Percentiles rank a stretch among this genome's conserved stretches.
These are phyloP conservation scores for Colletotrichum sp. DNA, from an alignment of 2,329 filamentous ascomycete genomes.

Conservation along the genomic window DNA sequence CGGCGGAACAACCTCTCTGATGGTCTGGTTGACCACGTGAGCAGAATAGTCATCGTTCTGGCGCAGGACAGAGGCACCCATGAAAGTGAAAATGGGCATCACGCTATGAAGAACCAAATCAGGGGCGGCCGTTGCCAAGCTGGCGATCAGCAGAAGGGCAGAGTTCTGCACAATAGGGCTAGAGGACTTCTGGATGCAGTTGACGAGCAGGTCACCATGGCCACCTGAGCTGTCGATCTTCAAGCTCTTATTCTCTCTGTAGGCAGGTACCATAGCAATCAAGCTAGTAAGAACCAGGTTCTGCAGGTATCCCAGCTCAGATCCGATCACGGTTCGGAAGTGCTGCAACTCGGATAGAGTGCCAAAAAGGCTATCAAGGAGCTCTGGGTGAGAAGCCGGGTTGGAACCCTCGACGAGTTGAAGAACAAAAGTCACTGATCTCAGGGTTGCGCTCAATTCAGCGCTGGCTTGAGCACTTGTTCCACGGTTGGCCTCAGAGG, in stretches of 20 bases:
- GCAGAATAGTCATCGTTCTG: conserved; percentile 97
- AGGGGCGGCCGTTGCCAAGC: conserved; percentile 84
- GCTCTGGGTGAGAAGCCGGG: conserved; percentile 74
- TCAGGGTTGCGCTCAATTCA: conserved; percentile 71
- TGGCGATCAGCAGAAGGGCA: conserved; percentile 85
- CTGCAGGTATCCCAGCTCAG: conserved; percentile 89
- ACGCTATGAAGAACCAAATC: conserved; percentile 94
- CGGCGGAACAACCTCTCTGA: conserved; percentile 91
- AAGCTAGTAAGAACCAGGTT: conserved; percentile 83
- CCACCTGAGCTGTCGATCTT: conserved; percentile 80
- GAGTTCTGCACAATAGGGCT: conserved; percentile 94
- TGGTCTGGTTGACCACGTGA: conserved; percentile 93
- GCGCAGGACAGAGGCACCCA: conserved; percentile 87
- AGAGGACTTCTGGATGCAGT: conserved; percentile 89
- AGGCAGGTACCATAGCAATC: conserved; percentile 80
- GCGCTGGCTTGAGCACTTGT: conserved; percentile 66
- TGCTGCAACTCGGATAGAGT: conserved; percentile 87
- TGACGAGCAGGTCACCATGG: conserved; percentile 88
- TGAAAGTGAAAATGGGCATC: conserved; percentile 99
- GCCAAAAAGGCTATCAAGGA: conserved; percentile 82
- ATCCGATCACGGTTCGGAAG: conserved; percentile 79
- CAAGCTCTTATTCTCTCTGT: conserved; percentile 63
- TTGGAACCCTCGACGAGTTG: conserved; percentile 85
- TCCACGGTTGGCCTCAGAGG: conserved; percentile 67
- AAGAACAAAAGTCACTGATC: conserved; percentile 83